These are phyloP conservation scores for Smittium mucronatum DNA, from an alignment of 371 early-diverging fungal species.

Conservation along the genomic window DNA sequence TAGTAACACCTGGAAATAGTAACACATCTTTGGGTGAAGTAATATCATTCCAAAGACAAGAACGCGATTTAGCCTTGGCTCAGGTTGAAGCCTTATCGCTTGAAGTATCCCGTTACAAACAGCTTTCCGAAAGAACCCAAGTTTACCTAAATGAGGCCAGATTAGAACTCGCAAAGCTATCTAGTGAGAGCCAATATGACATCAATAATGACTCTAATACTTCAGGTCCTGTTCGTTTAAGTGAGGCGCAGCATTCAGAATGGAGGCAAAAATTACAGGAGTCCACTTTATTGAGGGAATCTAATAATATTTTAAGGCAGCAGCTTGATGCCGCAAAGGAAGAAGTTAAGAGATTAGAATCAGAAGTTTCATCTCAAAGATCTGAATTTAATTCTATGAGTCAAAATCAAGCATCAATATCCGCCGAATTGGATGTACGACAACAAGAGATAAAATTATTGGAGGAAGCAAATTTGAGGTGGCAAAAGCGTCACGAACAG, in stretches of 20 bases:
- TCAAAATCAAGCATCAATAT: conserved; percentile 16
- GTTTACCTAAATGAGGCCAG: conserved; percentile 48
- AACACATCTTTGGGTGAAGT: conserved; percentile 36
- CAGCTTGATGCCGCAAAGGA: neutral
- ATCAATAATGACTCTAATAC: neutral
- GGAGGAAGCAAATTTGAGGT: conserved; percentile 38
- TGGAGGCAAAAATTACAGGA: conserved; percentile 49
- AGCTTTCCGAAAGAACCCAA: conserved; percentile 43
- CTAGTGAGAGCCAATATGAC: conserved; percentile 15
- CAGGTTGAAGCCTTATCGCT: conserved; percentile 48
- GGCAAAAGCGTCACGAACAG: conserved; percentile 46
- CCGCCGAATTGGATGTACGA: conserved; percentile 43
- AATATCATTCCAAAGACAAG: conserved; percentile 46
- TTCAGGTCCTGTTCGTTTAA: conserved; percentile 20
- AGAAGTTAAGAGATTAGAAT: conserved; percentile 12
- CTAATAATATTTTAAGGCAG: conserved; percentile 41
- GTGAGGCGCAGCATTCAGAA: conserved; percentile 41
- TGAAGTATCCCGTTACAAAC: conserved; percentile 41
- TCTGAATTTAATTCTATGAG: conserved; percentile 21
- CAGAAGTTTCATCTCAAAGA: conserved; percentile 11
- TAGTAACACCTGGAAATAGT: neutral
- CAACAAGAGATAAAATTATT: conserved; percentile 31
- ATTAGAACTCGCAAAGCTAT: conserved; percentile 26
- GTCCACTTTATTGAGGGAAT: conserved; percentile 49
- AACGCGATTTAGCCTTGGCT: conserved; percentile 48